Conservation (phyloP, 306 rosid genomes). For the Vigna hirtella region DNA sequence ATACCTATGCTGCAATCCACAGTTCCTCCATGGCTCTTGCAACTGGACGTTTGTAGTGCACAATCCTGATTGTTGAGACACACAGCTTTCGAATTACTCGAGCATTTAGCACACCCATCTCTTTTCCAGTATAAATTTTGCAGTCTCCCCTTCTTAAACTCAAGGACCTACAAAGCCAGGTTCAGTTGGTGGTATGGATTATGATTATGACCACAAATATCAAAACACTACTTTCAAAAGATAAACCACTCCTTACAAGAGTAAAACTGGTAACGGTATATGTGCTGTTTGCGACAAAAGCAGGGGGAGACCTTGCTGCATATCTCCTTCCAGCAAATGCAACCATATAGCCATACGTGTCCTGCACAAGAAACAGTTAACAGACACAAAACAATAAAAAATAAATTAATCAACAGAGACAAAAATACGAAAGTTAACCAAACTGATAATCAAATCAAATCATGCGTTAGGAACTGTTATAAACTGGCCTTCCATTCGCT, state of each 20-base stretch:
- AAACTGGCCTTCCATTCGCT: not conserved
- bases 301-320: conserved; percentile 81
- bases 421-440: not conserved
- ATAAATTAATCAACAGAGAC: not conserved
- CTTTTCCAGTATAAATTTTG: conserved; percentile 87
- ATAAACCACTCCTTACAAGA: conserved; percentile 62
- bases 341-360: conserved; percentile 77
- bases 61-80: conserved; percentile 89
- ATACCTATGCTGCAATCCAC: conserved; percentile 92
- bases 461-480: conserved; percentile 19
- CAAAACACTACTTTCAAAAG: not conserved
- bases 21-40: conserved; percentile 71
- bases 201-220: conserved; percentile 19
- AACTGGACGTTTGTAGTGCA: conserved; percentile 67
- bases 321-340: conserved; percentile 91
- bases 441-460: not conserved
- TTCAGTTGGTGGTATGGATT: conserved; percentile 31
- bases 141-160: conserved; percentile 88
- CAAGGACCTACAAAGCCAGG: conserved; percentile 68
- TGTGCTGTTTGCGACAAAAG: conserved; percentile 70
- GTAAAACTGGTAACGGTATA: conserved; percentile 89
- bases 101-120: conserved; percentile 79
- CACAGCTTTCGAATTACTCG: conserved; percentile 62
- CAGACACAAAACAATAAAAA: conserved; percentile 32
- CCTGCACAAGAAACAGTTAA: conserved; percentile 53